phyloP scores from a whole-genome alignment of 176 grass and related monocot genomes.

The Juncus inflexus region DNA sequence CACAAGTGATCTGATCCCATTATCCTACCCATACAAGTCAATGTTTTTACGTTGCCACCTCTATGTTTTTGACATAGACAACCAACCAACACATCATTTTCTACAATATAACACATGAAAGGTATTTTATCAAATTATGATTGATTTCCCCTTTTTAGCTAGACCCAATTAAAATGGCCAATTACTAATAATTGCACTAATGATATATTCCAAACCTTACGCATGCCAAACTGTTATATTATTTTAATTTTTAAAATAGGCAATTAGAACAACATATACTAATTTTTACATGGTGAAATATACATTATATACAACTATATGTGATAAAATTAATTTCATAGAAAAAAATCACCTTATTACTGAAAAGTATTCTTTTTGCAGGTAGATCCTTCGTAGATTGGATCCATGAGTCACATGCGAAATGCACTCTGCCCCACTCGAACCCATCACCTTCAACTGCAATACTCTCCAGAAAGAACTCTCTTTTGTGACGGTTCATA shows the following conservation, averaged over 20 bases:
- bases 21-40: conserved; percentile 8
- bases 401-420: conserved; percentile 88
- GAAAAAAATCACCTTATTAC: conserved; percentile 58
- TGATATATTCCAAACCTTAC: too few species aligned
- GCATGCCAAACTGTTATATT: too few species aligned
- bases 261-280: too few species aligned
- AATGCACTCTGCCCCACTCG: conserved; percentile 58
- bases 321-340: conserved; percentile 4
- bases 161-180: too few species aligned
- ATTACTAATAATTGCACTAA: too few species aligned
- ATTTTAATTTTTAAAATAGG: too few species aligned
- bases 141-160: not conserved
- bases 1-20: not conserved
- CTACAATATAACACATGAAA: conserved; percentile 18
- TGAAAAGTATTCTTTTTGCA: conserved; percentile 77
- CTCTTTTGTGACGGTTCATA: conserved; percentile 67
- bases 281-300: too few species aligned
- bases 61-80: conserved; percentile 16
- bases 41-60: conserved; percentile 18
- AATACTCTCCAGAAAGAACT: conserved; percentile 95
- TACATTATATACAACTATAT: too few species aligned
- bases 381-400: conserved; percentile 66
- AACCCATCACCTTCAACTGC: conserved; percentile 61
- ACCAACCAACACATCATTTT: conserved; percentile 17
- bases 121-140: conserved; percentile 4